Evolutionary conservation across 805 yeast genomes (phyloP).

Genomic region (Saturnispora gosingensis): DNA sequence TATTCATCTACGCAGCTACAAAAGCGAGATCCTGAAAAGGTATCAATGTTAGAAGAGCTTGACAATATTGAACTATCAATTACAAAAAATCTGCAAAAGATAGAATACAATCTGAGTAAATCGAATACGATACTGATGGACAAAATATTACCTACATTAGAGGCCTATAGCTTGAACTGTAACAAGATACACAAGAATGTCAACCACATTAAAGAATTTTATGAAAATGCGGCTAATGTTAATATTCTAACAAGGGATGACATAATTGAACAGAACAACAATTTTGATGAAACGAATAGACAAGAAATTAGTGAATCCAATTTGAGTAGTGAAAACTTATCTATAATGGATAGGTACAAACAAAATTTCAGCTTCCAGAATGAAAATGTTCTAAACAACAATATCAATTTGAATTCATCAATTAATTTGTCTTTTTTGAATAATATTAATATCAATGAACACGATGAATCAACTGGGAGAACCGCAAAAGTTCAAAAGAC

Average conservation of each 20-base stretch:
- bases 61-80: constrained; percentile 75
- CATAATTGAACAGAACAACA: not conserved
- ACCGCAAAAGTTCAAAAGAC: not conserved
- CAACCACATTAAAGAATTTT: constrained; percentile 67
- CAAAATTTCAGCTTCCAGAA: constrained; percentile 8
- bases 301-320: not conserved
- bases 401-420: not conserved
- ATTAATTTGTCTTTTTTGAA: constrained; percentile 1
- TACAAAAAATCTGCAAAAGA: constrained; percentile 65
- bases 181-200: constrained; percentile 56
- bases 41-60: constrained; percentile 29
- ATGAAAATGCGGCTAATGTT: constrained; percentile 40
- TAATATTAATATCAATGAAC: not conserved
- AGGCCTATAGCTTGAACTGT: constrained; percentile 49
- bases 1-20: constrained; percentile 19
- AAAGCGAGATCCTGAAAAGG: constrained; percentile 8
- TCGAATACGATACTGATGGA: constrained; percentile 63
- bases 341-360: constrained; percentile 10
- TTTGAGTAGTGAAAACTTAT: not conserved
- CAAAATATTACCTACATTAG: constrained; percentile 57
- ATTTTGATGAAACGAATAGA: not conserved
- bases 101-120: constrained; percentile 62
- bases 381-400: not conserved
- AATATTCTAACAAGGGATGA: constrained; percentile 18
- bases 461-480: constrained; percentile 12